phyloP scores from a whole-genome alignment of 2,329 filamentous ascomycete species.

The Kalaharituber pfeilii region DNA sequence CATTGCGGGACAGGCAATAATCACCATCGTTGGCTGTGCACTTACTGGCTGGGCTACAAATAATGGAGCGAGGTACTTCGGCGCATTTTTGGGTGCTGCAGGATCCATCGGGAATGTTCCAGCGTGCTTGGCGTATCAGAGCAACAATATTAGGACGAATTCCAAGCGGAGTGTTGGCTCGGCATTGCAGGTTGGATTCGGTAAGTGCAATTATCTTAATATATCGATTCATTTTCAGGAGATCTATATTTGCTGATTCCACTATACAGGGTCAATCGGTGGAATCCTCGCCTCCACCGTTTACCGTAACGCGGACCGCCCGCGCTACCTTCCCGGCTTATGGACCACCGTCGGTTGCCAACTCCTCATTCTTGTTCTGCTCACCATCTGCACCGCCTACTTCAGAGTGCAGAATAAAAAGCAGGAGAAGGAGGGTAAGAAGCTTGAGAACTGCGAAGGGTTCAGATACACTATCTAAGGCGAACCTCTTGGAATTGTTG shows the following conservation, averaged over 20 bases:
- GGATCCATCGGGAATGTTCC: constrained; percentile 66
- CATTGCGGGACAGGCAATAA: constrained; percentile 45
- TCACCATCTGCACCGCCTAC: constrained; percentile 7
- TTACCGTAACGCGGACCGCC: constrained; percentile 36
- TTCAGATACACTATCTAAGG: constrained; percentile 16
- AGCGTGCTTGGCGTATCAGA: constrained; percentile 58
- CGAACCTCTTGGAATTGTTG: too few relatives aligned
- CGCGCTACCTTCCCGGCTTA: constrained; percentile 14
- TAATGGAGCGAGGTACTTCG: constrained; percentile 48
- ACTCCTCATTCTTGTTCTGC: constrained; percentile 5
- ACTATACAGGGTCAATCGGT: constrained; percentile 55
- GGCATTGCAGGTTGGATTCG: constrained; percentile 63
- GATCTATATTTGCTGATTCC: too few relatives aligned
- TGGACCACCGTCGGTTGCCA: constrained; percentile 16
- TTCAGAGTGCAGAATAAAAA: constrained; percentile 16
- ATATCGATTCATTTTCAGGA: too few relatives aligned
- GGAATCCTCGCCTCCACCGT: constrained; percentile 60
- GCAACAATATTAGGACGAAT: constrained; percentile 67
- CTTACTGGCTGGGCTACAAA: constrained; percentile 51
- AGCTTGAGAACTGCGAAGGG: constrained; percentile 10
- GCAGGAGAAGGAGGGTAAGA: constrained; percentile 9
- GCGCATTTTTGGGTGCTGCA: constrained; percentile 57
- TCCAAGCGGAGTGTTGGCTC: constrained; percentile 51
- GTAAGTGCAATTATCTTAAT: constrained; percentile 33
- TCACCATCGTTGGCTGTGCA: constrained; percentile 50